Conservation (phyloP, 2,329 filamentous ascomycete species). For the Davidsoniella eucalypti region DNA sequence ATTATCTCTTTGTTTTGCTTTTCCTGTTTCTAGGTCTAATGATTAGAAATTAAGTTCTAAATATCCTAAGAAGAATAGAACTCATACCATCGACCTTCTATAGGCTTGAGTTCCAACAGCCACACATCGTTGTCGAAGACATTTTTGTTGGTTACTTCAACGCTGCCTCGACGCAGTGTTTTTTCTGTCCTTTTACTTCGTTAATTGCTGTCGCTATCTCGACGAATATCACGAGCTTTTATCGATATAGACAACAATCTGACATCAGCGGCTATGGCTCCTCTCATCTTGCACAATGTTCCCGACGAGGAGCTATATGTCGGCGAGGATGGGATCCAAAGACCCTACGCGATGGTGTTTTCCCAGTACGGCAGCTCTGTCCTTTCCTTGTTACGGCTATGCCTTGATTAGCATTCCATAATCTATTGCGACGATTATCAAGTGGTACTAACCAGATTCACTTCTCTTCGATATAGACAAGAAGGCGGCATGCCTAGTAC, state of each 20-base stretch:
- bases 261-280: constrained; percentile 33
- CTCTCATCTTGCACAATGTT: constrained; percentile 51
- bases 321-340: constrained; percentile 46
- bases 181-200: background rate
- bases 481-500: constrained; percentile 32
- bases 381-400: background rate
- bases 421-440: constrained; percentile 2
- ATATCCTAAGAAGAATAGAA: background rate
- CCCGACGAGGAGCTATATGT: constrained; percentile 51
- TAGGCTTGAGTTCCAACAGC: too few relatives aligned
- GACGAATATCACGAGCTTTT: background rate
- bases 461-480: constrained; percentile 23
- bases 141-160: too few relatives aligned
- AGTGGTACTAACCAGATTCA: background rate
- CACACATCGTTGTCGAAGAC: too few relatives aligned
- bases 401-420: background rate
- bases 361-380: constrained; percentile 34
- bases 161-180: too few relatives aligned
- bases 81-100: background rate
- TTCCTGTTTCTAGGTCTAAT: background rate
- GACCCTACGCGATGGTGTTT: constrained; percentile 51
- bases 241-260: background rate
- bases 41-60: background rate
- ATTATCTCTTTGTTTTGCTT: background rate
- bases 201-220: background rate